A percentile compares a stretch with the other conserved stretches of the same genome.
phyloP scores from a whole-genome alignment of 2,329 filamentous ascomycete genomes.

The Fusarium goolgardi region DNA sequence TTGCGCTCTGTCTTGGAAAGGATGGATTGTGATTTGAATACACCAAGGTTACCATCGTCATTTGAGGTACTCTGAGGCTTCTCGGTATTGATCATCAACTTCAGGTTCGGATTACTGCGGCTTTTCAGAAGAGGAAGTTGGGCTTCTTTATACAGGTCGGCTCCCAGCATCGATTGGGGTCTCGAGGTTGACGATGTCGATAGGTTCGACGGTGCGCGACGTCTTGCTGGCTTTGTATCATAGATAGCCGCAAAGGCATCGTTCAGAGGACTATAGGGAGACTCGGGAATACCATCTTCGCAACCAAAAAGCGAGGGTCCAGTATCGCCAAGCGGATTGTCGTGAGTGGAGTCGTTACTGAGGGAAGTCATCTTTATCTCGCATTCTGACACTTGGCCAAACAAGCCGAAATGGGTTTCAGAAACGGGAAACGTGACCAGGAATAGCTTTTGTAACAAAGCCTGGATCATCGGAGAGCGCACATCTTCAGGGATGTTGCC shows the following conservation, averaged over 20 bases:
- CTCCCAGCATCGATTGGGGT: background rate
- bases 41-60: background rate
- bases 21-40: background rate
- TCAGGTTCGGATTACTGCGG: background rate
- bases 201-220: background rate
- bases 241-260: background rate
- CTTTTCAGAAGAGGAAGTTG: background rate
- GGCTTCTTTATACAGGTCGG: background rate
- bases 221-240: background rate
- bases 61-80: background rate
- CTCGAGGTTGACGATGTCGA: background rate
- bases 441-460: background rate
- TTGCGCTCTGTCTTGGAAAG: background rate
- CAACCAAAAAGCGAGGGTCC: background rate
- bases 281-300: background rate
- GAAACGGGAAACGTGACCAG: background rate
- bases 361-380: background rate
- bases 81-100: background rate
- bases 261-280: background rate
- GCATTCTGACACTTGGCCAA: background rate
- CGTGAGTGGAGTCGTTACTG: fast-evolving
- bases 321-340: background rate
- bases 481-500: background rate
- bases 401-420: background rate
- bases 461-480: background rate